A percentile compares a stretch with the other conserved stretches of the same genome.
These are phyloP conservation scores for Domatiomyces globalis DNA, from an alignment of 2,329 filamentous ascomycete species.

Conservation along the genomic window DNA sequence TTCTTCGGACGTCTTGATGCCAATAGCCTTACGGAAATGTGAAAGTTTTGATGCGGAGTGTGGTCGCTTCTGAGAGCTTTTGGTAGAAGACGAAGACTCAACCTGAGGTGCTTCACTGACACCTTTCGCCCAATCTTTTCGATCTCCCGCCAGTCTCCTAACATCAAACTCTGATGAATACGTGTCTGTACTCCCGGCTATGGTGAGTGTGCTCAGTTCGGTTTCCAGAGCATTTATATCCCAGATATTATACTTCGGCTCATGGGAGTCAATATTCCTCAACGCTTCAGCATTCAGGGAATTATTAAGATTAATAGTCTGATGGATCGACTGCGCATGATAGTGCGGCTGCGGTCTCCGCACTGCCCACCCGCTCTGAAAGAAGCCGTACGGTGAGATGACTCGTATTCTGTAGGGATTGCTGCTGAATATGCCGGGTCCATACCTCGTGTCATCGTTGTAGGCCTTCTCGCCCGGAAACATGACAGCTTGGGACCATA, in stretches of 20 bases:
- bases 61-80: slow-evolving; percentile 10
- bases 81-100: background rate
- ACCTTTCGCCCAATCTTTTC: background rate
- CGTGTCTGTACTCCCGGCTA: slow-evolving; percentile 1
- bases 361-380: slow-evolving; percentile 12
- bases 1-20: slow-evolving; percentile 22
- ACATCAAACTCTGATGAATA: no score
- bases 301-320: slow-evolving; percentile 27
- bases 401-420: slow-evolving; percentile 26
- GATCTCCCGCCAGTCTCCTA: background rate
- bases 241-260: slow-evolving; percentile 29
- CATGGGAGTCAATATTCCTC: slow-evolving; percentile 22
- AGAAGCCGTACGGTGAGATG: slow-evolving; percentile 25
- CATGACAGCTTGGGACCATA: slow-evolving; percentile 35
- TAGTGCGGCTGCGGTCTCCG: slow-evolving; percentile 20
- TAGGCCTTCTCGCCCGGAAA: slow-evolving; percentile 28
- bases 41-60: slow-evolving; percentile 19
- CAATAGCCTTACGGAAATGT: slow-evolving; percentile 27
- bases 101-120: background rate
- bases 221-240: slow-evolving; percentile 21
- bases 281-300: slow-evolving; percentile 26
- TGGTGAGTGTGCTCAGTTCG: slow-evolving; percentile 21
- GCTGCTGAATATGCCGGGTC: slow-evolving; percentile 5
- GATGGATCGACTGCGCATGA: slow-evolving; percentile 24
- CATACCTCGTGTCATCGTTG: slow-evolving; percentile 17